A percentile compares a stretch with the other conserved stretches of the same genome.
Conservation (phyloP, 257 asterid species). For the Cordia subcordata region DNA sequence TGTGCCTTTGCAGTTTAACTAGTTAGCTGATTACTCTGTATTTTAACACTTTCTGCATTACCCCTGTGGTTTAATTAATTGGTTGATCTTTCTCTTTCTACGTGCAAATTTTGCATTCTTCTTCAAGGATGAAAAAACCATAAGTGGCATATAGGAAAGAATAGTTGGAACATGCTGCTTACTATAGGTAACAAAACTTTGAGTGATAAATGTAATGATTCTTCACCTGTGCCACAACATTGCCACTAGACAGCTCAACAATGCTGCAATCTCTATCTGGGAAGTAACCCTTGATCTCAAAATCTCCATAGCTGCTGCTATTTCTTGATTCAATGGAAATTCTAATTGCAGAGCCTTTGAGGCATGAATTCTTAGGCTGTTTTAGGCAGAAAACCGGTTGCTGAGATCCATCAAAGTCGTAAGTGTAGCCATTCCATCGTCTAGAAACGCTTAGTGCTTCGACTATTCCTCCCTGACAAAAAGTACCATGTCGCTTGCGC, state of each 20-base stretch:
- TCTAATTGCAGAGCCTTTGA: constrained; percentile 32
- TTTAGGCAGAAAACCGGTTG: constrained; percentile 61
- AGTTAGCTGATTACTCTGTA: no score
- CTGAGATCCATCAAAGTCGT: constrained; percentile 44
- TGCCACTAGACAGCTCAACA: constrained; percentile 49
- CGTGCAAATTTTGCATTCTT: no score
- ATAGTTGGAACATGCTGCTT: no score
- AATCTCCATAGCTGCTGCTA: constrained; percentile 22
- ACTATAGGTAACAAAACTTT: no score
- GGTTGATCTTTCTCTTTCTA: no score
- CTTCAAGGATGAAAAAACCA: no score
- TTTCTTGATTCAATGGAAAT: constrained; percentile 48
- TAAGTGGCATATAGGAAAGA: no score
- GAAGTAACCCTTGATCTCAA: constrained; percentile 58
- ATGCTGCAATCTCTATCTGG: constrained; percentile 52
- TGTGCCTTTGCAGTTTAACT: no score
- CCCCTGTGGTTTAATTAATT: no score
- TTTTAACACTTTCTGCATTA: no score
- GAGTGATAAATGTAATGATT: background rate
- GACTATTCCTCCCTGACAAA: constrained; percentile 54
- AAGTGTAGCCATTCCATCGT: constrained; percentile 62
- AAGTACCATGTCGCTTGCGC: no score
- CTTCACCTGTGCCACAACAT: constrained; percentile 46
- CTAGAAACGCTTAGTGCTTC: constrained; percentile 64
- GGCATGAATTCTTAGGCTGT: constrained; percentile 55